Evolutionary conservation across 2,329 filamentous ascomycete species (phyloP).

Genomic region (Fusarium tjaetaba): DNA sequence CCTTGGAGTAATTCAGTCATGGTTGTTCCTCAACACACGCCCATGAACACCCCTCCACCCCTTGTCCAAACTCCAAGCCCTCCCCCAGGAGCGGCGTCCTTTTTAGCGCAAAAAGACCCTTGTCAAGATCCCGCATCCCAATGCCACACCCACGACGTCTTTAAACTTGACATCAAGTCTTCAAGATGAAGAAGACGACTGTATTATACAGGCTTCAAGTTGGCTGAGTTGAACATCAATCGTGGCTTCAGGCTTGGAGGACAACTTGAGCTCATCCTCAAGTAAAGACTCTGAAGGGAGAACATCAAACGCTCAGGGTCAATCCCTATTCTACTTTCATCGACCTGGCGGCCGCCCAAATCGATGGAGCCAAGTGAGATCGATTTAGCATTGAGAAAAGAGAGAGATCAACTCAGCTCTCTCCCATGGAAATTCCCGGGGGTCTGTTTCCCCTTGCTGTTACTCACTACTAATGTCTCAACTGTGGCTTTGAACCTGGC

Average conservation of each 20-base stretch:
- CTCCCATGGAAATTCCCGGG: constrained; percentile 11
- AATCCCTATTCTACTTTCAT: background rate
- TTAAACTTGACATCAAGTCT: constrained; percentile 44
- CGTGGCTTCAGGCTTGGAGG: constrained; percentile 1
- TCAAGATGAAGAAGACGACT: constrained; percentile 28
- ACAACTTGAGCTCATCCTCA: background rate
- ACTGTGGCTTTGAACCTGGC: constrained; percentile 29
- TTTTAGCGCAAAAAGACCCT: constrained; percentile 44
- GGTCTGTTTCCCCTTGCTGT: constrained; percentile 23
- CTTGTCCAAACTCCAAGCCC: constrained; percentile 34
- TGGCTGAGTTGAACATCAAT: background rate
- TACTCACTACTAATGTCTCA: constrained; percentile 38
- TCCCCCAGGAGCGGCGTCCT: constrained; percentile 38
- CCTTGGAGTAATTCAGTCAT: constrained; percentile 28
- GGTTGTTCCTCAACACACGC: constrained; percentile 27
- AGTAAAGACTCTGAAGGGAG: background rate
- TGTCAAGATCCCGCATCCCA: constrained; percentile 44
- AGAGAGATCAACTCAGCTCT: constrained; percentile 22
- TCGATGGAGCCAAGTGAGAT: constrained; percentile 12
- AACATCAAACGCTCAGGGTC: background rate
- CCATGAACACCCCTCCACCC: constrained; percentile 36
- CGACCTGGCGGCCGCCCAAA: constrained; percentile 9
- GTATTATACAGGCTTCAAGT: constrained; percentile 19
- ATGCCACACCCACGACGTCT: constrained; percentile 45
- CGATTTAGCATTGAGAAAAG: constrained; percentile 18